phyloP scores from a whole-genome alignment of 352 stramenopile species.

The Peronospora destructor region DNA sequence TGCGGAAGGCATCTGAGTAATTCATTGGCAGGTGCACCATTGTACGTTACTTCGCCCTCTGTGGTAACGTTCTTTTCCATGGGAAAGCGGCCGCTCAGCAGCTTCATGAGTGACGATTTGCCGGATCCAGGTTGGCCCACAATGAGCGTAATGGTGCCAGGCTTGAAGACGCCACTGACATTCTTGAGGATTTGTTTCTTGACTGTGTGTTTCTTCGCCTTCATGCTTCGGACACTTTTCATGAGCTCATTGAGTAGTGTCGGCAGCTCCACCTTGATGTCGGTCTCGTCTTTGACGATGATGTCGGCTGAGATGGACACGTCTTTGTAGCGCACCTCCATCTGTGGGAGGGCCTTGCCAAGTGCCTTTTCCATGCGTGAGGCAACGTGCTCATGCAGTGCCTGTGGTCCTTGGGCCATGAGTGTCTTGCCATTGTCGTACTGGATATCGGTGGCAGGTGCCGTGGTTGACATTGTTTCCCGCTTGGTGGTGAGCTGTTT shows the following conservation, averaged over 20 bases:
- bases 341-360: slow-evolving; percentile 30
- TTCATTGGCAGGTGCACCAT: slow-evolving; percentile 17
- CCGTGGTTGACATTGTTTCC: no score
- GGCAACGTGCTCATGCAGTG: slow-evolving; percentile 30
- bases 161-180: slow-evolving; percentile 34
- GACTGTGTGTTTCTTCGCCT: slow-evolving; percentile 24
- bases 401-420: slow-evolving; percentile 26
- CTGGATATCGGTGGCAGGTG: slow-evolving; percentile 5
- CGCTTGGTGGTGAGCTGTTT: no score
- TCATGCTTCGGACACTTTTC: slow-evolving; percentile 13
- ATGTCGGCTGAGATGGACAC: slow-evolving; percentile 29
- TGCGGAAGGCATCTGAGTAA: slow-evolving; percentile 18
- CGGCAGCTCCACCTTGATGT: slow-evolving; percentile 16
- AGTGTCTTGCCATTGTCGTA: slow-evolving; percentile 27
- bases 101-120: no score
- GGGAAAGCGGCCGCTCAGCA: no score
- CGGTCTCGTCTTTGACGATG: slow-evolving; percentile 12
- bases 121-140: slow-evolving; percentile 8
- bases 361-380: slow-evolving; percentile 24
- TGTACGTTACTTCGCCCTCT: no score
- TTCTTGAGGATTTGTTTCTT: slow-evolving; percentile 37
- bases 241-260: slow-evolving; percentile 19
- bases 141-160: slow-evolving; percentile 44
- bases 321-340: slow-evolving; percentile 38
- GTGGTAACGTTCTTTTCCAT: no score